Base-by-base conservation (phyloP, 305 asterid genomes). In the Plantago coronopus region DNA sequence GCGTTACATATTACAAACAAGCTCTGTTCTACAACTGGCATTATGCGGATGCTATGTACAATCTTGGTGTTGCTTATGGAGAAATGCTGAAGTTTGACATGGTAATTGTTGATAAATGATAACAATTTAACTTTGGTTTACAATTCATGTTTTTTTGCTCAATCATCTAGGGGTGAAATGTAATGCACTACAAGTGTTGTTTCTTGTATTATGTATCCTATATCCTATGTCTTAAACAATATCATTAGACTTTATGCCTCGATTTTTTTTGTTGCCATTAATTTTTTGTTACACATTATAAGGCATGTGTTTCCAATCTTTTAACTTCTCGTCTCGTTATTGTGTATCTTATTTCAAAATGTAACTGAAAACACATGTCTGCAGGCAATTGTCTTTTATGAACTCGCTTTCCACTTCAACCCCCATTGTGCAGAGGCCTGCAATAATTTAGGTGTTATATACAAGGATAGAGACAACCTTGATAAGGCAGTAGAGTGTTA, bases 371-470 rank as follows among this genome's bases (percentile, higher is more conserved):
- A 57, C 67, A 63, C 66, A 51, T 69, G 63, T 64, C 18, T 83
- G 86, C 87, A 94, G 99, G 99, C 99, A 53, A 83, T 89, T 71
- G 95, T 94, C 21, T 94, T 89, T 73, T 94, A 94, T 83, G 97
- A 94, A 81, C 95, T 94, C 49, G 99, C 99, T 7, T 88, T 89
- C 82, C 97, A 94, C 83, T 94, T 94, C 84, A 94, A 94, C 71
- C 99, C 97, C 63, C 97, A 85, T 69, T 94, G 97, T 74, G 99
- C 96, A 23, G 99, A 94, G 83, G 99, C 99, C 59, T 94, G 99
- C 73, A 94, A 94, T 85, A 94, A 94, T 76, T 75, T 94, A 69
- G 99, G 99, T 61, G 99, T 94, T 77, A 87, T 94, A 67, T 94
- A 89, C 72, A 94, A 94, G 81, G 99, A 94, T 66, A 82, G 90